Evolutionary conservation across 768 basidiomycete species (phyloP).

Genomic region (Chlorophyllum brunneum): DNA sequence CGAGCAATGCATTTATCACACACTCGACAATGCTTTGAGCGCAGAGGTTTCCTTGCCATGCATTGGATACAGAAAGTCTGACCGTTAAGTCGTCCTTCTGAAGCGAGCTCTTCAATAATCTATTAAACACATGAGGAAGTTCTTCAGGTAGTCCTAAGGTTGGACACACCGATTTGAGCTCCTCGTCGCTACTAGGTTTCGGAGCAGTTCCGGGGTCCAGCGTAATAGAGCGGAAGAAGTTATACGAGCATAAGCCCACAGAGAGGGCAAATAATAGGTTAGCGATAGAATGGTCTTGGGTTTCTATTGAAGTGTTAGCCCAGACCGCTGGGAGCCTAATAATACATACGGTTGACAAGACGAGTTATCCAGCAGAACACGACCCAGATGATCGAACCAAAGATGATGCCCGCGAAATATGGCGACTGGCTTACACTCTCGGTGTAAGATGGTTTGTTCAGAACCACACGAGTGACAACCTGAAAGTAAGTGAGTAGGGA

Average conservation of each 20-base stretch:
- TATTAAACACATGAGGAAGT: constrained; percentile 23
- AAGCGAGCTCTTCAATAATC: constrained; percentile 90
- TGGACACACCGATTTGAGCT: constrained; percentile 74
- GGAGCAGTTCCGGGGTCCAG: constrained; percentile 90
- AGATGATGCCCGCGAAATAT: constrained; percentile 91
- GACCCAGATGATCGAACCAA: constrained; percentile 83
- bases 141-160: not conserved
- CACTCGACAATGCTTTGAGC: constrained; percentile 92
- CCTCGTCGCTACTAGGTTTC: constrained; percentile 74
- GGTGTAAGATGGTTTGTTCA: constrained; percentile 78
- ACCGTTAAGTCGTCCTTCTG: constrained; percentile 85
- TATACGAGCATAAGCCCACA: constrained; percentile 74
- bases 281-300: constrained; percentile 68
- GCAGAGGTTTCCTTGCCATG: constrained; percentile 89
- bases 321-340: not conserved
- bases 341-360: constrained; percentile 60
- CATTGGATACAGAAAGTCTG: constrained; percentile 96
- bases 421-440: constrained; percentile 84
- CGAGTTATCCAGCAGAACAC: constrained; percentile 77
- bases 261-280: constrained; percentile 75
- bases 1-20: constrained; percentile 89
- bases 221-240: constrained; percentile 87
- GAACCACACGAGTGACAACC: constrained; percentile 82
- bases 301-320: constrained; percentile 42
- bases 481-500: constrained; percentile 23